Base-by-base conservation (phyloP, 164 flowering plant genomes). In the Umbilicus rupestris region DNA sequence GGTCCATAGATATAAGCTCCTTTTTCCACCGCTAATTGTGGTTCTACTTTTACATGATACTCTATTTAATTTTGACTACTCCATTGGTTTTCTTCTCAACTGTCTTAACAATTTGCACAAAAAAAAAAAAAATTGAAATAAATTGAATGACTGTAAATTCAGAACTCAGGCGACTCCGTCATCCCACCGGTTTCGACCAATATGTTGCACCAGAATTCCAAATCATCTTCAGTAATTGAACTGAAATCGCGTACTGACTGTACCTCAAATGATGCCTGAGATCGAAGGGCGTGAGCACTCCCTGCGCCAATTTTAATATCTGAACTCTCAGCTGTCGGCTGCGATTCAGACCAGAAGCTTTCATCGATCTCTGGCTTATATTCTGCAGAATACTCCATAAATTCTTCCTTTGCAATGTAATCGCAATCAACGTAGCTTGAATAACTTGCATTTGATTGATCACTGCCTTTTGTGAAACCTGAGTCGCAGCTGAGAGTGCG, bases 261-360 rank as follows among this genome's bases (percentile, higher is more conserved):
- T 75, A 71, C 58, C 44, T 30, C 26, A 31, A 46, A 24, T 47
- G 26, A 35, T n/a, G 24, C 35, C 24, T 35, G 37, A 35, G 37
- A 3, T 39, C 41, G 45, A 35, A 35, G 45, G 45, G 37, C 62
- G 30, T 41, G 11, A 5, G 16, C 28, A 35, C 37, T 35, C 37
- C 4, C 37, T 35, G 37, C 7, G 37, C 37, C 7, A 24, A 31
- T 0, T 30, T 3, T 29, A 44, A n/a, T 41, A 19, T 24, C 39
- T 3, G 71, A 39, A 41, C 64, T 63, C 16, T 68, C 70, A 28
- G 5, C 28, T 10, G 72, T 20, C 42, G 19, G 31, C 1, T 44
- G 42, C 4, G 78, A 62, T 24, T 77, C 76, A 10, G 77, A 68
- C 85, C 85, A 81, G 46, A 77, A 75, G 41, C 65, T 72, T 3